phyloP scores from a whole-genome alignment of 768 basidiomycete genomes.

The Gloeostereum incarnatum region DNA sequence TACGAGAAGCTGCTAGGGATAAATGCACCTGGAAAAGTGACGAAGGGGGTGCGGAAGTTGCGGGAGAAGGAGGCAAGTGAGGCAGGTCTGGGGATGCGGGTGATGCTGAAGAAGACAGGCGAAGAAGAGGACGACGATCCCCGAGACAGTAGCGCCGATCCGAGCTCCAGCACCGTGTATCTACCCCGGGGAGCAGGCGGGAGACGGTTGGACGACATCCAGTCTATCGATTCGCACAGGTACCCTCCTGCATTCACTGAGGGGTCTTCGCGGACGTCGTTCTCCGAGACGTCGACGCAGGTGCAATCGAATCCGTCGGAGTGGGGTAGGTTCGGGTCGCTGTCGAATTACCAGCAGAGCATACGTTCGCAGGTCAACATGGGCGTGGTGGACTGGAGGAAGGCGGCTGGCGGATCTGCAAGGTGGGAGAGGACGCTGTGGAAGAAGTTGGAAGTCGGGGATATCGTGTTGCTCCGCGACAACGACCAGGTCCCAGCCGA shows the following conservation, averaged over 20 bases:
- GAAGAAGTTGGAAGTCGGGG: slow-evolving; percentile 99
- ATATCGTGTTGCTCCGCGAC: slow-evolving; percentile 81
- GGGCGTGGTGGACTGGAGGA: slow-evolving; percentile 79
- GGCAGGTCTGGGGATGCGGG: slow-evolving; percentile 49
- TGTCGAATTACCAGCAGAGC: slow-evolving; percentile 48
- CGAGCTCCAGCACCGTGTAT: slow-evolving; percentile 29
- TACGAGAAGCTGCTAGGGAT: slow-evolving; percentile 65
- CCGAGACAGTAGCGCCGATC: slow-evolving; percentile 26
- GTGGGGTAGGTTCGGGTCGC: too few relatives aligned
- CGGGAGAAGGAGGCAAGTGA: slow-evolving; percentile 68
- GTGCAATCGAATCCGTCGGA: too few relatives aligned
- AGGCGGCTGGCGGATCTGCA: slow-evolving; percentile 58
- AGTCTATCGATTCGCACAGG: slow-evolving; percentile 54
- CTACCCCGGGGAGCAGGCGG: slow-evolving; percentile 35
- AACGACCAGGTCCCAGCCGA: slow-evolving; percentile 98
- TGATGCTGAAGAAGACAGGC: slow-evolving; percentile 42
- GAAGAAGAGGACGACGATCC: slow-evolving; percentile 14
- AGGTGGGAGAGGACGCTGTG: slow-evolving; percentile 94
- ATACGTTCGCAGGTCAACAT: slow-evolving; percentile 43
- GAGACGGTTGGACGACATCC: slow-evolving; percentile 56
- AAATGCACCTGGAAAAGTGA: slow-evolving; percentile 65
- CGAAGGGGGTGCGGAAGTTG: slow-evolving; percentile 79
- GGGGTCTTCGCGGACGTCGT: slow-evolving; percentile 24
- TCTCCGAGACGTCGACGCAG: slow-evolving; percentile 23
- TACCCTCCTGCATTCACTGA: slow-evolving; percentile 43